Conservation (phyloP, 2,329 filamentous ascomycete genomes). For the Botrytis galanthina region DNA sequence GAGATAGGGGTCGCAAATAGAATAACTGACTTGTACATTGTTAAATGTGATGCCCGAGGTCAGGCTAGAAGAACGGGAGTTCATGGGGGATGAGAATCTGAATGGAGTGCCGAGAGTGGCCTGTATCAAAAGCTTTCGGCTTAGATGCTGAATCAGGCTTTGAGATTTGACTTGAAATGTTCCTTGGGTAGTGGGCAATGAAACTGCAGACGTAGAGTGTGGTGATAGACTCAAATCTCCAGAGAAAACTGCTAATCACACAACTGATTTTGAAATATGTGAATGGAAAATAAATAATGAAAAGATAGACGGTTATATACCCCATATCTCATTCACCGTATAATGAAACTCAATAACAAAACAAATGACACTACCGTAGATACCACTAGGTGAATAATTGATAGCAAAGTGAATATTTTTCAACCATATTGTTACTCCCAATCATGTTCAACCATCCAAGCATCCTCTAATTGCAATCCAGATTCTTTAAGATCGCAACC, state of each 20-base stretch:
- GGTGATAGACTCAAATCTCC: no score
- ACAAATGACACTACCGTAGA: no score
- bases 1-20: not conserved
- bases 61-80: no score
- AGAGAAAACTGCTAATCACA: not conserved
- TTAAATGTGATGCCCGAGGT: not conserved
- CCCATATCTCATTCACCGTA: not conserved
- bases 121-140: not conserved
- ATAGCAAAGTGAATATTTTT: not conserved
- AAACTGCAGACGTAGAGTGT: no score
- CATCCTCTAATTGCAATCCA: constrained; percentile 44
- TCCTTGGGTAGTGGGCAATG: not conserved
- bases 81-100: not conserved
- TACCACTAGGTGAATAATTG: not conserved
- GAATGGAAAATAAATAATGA: not conserved
- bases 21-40: not conserved
- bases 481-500: constrained; percentile 44
- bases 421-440: constrained; percentile 32
- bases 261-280: not conserved
- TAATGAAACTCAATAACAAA: no score
- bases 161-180: not conserved
- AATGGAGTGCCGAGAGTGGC: not conserved
- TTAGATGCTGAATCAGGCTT: not conserved
- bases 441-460: constrained; percentile 47
- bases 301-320: not conserved